These are phyloP conservation scores for Diaporthe sp. DNA, from an alignment of 2,329 filamentous ascomycete genomes.

Conservation along the genomic window DNA sequence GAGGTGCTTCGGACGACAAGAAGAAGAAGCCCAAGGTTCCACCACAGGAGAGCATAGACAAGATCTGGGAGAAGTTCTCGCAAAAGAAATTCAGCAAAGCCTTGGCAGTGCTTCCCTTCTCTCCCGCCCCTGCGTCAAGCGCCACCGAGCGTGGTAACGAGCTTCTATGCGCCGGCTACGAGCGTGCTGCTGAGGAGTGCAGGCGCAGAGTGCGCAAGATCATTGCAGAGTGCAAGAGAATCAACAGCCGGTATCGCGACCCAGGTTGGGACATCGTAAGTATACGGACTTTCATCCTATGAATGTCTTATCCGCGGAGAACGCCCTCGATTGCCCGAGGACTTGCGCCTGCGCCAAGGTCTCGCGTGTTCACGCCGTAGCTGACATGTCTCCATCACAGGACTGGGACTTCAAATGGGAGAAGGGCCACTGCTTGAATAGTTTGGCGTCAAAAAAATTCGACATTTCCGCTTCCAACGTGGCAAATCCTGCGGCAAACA, in stretches of 20 bases:
- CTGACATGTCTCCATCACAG: conserved; percentile 50
- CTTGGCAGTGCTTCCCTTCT: conserved; percentile 75
- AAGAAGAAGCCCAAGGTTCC: conserved; percentile 70
- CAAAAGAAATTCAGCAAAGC: conserved; percentile 75
- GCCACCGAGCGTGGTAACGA: conserved; percentile 70
- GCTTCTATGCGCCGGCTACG: conserved; percentile 71
- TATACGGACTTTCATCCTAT: conserved; percentile 40
- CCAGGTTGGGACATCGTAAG: conserved; percentile 71
- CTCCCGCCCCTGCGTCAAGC: conserved; percentile 67
- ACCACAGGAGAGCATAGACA: conserved; percentile 76
- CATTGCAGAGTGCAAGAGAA: conserved; percentile 75
- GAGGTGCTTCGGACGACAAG: conserved; percentile 61
- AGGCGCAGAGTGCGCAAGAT: conserved; percentile 73
- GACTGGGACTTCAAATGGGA: conserved; percentile 79
- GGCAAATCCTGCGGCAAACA: conserved; percentile 60
- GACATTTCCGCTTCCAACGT: conserved; percentile 63
- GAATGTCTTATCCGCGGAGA: too few relatives aligned
- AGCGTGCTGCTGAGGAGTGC: conserved; percentile 75
- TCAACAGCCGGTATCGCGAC: conserved; percentile 86
- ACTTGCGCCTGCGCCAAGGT: neutral
- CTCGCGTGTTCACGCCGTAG: too few relatives aligned
- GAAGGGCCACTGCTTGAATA: conserved; percentile 69
- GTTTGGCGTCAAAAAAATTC: conserved; percentile 65
- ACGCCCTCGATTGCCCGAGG: neutral
- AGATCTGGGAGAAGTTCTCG: conserved; percentile 75